Percentiles rank a stretch among this genome's conserved stretches.
Evolutionary conservation across 306 rosid species (phyloP).

Genomic region (Rubus parviflorus): DNA sequence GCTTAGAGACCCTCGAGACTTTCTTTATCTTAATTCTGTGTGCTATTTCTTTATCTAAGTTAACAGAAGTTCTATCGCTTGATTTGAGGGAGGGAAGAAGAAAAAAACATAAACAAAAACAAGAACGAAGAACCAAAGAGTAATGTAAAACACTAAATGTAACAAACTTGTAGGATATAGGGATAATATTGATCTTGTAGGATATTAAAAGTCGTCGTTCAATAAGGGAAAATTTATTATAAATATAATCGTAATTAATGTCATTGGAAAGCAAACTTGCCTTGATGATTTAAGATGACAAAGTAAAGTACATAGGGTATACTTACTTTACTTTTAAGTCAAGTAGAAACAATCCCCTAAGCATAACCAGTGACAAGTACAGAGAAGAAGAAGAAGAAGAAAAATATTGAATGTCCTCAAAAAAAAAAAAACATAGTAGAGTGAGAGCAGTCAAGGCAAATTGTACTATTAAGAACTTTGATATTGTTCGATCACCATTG

Average conservation of each 20-base stretch:
- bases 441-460: conserved; percentile 29
- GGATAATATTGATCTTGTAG: not conserved
- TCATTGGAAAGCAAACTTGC: not conserved
- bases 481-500: conserved; percentile 26
- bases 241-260: not conserved
- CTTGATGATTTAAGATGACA: conserved; percentile 18
- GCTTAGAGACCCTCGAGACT: no score
- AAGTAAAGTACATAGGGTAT: conserved; percentile 23
- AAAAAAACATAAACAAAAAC: not conserved
- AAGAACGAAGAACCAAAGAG: not conserved
- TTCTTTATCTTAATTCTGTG: no score
- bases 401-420: conserved; percentile 31
- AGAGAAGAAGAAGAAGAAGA: conserved; percentile 16
- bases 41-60: no score
- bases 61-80: no score
- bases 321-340: conserved; percentile 25
- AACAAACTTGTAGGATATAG: not conserved
- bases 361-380: conserved; percentile 33
- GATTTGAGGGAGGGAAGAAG: not conserved
- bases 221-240: not conserved
- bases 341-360: conserved; percentile 26
- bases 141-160: not conserved
- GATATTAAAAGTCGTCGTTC: not conserved
- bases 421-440: conserved; percentile 25
- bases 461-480: conserved; percentile 27